Evolutionary conservation across 139 green algal genomes (phyloP), one percentile per base, ranked within the genome.

Genomic region (Chlamydomonas sp.): DNA sequence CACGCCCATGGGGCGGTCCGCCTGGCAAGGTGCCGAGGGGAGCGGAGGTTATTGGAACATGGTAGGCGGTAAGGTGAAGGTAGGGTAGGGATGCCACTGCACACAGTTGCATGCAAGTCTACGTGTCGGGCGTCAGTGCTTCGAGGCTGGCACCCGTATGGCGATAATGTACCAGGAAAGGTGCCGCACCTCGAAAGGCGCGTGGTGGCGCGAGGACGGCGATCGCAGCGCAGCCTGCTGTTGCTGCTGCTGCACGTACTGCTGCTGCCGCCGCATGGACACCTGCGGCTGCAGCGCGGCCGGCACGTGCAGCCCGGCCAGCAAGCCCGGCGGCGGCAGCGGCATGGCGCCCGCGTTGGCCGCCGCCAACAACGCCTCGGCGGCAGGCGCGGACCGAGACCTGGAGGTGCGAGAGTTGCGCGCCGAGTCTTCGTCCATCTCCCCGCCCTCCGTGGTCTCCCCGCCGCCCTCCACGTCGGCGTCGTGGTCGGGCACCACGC

Each of bases 211-310:
- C 69, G 64, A 12, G 10, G 64, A 12, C 69, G 5, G 12, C 69
- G 5, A 31, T 76, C 15, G 31, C 31, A 12, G 78, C 18, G 61
- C 59, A 9, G 31, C 1, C 20, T 8, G 63, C n/a, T 84, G 79
- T 18, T 64, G 68, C 63, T 61, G 68, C 68, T 71, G 68, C 16
- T 17, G 7, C 3, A 66, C 18, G 63, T 79, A 66, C 59, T n/a
- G 5, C 31, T 78, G 20, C 71, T 77, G 71, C 71, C 82, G 82
- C n/a, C 74, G 82, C 59, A 86, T 14, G 3, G 82, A 79, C 10
- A 20, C 72, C 71, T 78, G 61, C 1, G 57, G 16, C 2, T 20
- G n/a, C 61, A 86, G 10, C 59, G 69, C 31, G 31, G 31, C 31
- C 31, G 31, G 31, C 31, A 49, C 31, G 31, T 49, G 31, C 31